Percentiles rank a stretch among this genome's conserved stretches.
Evolutionary conservation across 306 rosid genomes (phyloP).

Genomic region (Styphnolobium japonicum): DNA sequence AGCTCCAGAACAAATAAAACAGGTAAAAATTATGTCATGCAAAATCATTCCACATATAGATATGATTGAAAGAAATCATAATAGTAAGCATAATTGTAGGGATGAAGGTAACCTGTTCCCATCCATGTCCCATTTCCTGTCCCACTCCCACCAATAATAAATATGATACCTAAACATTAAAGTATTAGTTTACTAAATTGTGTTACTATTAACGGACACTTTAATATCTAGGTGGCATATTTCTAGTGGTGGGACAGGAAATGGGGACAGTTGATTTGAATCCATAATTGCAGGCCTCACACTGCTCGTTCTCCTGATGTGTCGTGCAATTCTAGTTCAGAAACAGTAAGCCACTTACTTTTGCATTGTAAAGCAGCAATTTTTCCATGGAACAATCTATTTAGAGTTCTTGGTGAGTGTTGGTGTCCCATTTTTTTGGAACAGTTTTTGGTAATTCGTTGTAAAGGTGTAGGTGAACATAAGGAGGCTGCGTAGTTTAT

Average conservation of each 20-base stretch:
- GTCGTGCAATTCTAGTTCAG: neutral
- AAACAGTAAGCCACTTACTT: neutral
- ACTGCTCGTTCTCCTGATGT: too few species aligned
- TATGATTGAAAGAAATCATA: neutral
- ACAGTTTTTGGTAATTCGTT: neutral
- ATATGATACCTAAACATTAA: neutral
- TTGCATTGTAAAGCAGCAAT: neutral
- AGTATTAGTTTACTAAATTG: neutral
- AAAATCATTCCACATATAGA: neutral
- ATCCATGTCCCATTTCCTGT: neutral
- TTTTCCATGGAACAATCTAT: neutral
- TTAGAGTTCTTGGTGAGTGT: neutral
- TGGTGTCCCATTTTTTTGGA: neutral
- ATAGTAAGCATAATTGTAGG: neutral
- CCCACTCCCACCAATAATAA: neutral
- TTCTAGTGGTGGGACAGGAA: neutral
- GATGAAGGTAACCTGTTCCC: neutral
- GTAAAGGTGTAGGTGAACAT: neutral
- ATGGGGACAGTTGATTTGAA: neutral
- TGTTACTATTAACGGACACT: neutral
- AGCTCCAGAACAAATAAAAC: neutral
- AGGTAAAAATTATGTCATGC: neutral
- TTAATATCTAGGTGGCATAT: slow-evolving; percentile 5
- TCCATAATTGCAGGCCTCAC: neutral
- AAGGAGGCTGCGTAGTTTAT: neutral